Evolutionary conservation across 1,284 basidiomycete genomes (phyloP), one percentile per base, ranked within the genome.

Genomic region (Leccinum subfulvum): DNA sequence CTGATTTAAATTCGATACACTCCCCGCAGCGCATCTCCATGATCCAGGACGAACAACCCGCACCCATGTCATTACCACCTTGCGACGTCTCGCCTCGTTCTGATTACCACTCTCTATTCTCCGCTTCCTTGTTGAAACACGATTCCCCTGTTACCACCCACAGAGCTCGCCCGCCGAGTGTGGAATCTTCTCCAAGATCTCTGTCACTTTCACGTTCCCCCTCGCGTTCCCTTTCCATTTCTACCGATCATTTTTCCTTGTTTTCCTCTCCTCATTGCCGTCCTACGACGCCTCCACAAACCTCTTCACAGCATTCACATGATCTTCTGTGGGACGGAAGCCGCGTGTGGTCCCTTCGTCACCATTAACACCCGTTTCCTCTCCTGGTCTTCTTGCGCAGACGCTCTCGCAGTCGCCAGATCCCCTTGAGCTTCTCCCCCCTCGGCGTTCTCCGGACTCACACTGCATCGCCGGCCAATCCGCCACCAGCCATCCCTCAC

Each of bases 341-440:
- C 4, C 16, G 4, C 52, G 18, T 5, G 44, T 14, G n/a, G 30
- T 47, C 3, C 4, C 39, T 30, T 73, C 66, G 8, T 74, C 70
- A 4, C 71, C 70, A 14, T 52, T 75, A 39, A 74, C 72, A 47
- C 69, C 67, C 2, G 3, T 56, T 58, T 73, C 67, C 1, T 72
- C 71, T 60, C 62, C 65, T 1, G 39, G 16, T 56, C 57, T 30
- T 62, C 44, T 47, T 61, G 37, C 28, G 10, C 73, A 28, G 11
- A 35, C 23, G 23, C 23, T 23, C 23, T 23, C 23, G 23, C 23
- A 23, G 23, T 23, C 23, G 1, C 68, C 72, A 18, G 72, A 75
- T 59, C 71, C 65, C 57, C 63, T 75, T 9, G 70, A 57, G 44
- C 56, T 71, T 23, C 16, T 62, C n/a, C 58, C 68, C 3, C 47